Evolutionary conservation across 1,284 basidiomycete species (phyloP).

Genomic region (Thecaphora thlaspeos): DNA sequence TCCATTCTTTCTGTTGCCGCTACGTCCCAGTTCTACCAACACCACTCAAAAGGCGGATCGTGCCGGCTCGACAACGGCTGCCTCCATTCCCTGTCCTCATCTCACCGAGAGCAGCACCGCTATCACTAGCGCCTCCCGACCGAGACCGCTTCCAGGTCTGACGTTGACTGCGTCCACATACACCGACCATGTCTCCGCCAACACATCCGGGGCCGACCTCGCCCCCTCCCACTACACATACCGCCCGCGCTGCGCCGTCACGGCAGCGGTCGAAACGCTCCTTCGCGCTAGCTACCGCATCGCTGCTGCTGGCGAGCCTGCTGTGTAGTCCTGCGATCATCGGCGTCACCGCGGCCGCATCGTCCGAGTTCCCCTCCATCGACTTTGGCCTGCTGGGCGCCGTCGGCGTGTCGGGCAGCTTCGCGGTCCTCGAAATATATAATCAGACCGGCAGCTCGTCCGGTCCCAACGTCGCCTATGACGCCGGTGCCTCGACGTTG

Average conservation of each 20-base stretch:
- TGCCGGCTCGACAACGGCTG: no score
- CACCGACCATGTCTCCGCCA: slow-evolving; percentile 1
- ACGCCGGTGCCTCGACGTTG: slow-evolving; percentile 40
- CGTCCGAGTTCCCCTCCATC: slow-evolving; percentile 42
- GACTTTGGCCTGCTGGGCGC: slow-evolving; percentile 51
- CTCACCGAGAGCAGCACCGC: no score
- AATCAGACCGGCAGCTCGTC: slow-evolving; percentile 34
- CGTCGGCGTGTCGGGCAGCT: slow-evolving; percentile 47
- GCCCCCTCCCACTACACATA: slow-evolving; percentile 3
- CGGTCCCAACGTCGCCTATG: slow-evolving; percentile 34
- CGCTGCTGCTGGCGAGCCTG: slow-evolving; percentile 17
- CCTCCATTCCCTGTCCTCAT: no score
- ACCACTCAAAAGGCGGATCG: no score
- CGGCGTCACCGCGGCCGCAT: slow-evolving; percentile 7
- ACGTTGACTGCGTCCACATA: no score
- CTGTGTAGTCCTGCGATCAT: background rate
- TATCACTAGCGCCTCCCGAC: no score
- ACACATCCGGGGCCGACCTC: no score
- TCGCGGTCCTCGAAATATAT: slow-evolving; percentile 46
- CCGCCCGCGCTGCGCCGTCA: background rate
- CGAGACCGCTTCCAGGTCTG: no score
- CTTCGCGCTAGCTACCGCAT: slow-evolving; percentile 8
- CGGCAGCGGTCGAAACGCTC: slow-evolving; percentile 7
- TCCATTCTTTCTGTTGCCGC: no score
- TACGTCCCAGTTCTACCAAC: no score